A percentile compares a stretch with the other conserved stretches of the same genome.
Conservation (phyloP, 164 flowering plant species). For the Pachysandra terminalis region DNA sequence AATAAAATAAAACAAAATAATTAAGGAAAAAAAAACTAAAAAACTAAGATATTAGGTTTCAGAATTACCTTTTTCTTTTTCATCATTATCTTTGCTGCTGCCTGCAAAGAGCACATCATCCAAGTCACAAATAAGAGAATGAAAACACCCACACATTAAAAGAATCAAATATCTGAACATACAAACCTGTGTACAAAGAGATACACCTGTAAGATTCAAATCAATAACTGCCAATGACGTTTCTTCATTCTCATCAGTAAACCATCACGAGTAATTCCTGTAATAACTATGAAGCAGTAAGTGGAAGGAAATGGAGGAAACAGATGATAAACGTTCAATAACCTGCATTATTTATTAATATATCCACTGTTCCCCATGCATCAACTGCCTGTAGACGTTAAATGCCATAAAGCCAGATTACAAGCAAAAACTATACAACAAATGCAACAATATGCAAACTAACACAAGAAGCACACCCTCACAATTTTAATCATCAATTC, state of each 20-base stretch:
- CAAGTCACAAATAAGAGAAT: conserved; percentile 7
- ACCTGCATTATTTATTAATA: conserved; percentile 95
- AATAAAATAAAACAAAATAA: too few relatives aligned
- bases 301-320: not conserved
- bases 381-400: conserved; percentile 73
- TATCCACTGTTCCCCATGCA: conserved; percentile 93
- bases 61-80: conserved; percentile 81
- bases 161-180: conserved; percentile 3
- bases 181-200: conserved; percentile 87
- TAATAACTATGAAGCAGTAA: conserved; percentile 17
- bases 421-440: not conserved
- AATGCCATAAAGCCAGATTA: conserved; percentile 13
- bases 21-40: too few relatives aligned
- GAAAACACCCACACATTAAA: not conserved
- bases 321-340: conserved; percentile 5
- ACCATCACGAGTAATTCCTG: conserved; percentile 91
- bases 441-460: not conserved
- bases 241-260: conserved; percentile 94
- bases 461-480: conserved; percentile 22
- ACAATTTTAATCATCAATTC: conserved; percentile 90
- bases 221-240: conserved; percentile 97
- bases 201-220: conserved; percentile 94
- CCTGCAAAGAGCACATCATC: conserved; percentile 47
- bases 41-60: not conserved
- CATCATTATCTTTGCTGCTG: conserved; percentile 95